These are phyloP conservation scores for Saxophila tyrrhenica DNA, from an alignment of 495 filamentous ascomycete genomes.

Conservation along the genomic window DNA sequence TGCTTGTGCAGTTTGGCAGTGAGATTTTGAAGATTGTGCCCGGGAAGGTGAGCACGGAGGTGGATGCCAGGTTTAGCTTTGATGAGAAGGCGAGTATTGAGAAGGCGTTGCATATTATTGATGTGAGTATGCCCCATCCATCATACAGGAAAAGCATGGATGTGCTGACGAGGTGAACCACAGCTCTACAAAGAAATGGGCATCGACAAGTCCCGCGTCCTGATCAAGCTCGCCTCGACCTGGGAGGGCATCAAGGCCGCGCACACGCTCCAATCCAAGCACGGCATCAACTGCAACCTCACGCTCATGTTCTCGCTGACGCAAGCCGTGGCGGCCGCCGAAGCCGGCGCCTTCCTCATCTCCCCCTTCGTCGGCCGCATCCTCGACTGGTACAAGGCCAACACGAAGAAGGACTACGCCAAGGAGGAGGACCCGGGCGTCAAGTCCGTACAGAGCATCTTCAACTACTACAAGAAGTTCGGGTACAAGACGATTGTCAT, in stretches of 20 bases:
- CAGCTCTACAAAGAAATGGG: slow-evolving; percentile 89
- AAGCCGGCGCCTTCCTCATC: slow-evolving; percentile 96
- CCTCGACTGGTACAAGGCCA: slow-evolving; percentile 98
- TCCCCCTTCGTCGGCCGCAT: slow-evolving; percentile 99
- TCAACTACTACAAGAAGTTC: slow-evolving; percentile 99
- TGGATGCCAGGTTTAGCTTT: slow-evolving; percentile 94
- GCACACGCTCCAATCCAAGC: slow-evolving; percentile 80
- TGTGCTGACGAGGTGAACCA: not conserved
- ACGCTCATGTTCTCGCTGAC: slow-evolving; percentile 96
- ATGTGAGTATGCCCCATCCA: slow-evolving; percentile 44
- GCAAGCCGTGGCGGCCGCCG: slow-evolving; percentile 92
- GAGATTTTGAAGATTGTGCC: slow-evolving; percentile 95
- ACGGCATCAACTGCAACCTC: slow-evolving; percentile 94
- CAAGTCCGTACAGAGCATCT: slow-evolving; percentile 88
- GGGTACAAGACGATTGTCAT: slow-evolving; percentile 99
- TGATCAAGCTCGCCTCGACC: slow-evolving; percentile 81
- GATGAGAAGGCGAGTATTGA: slow-evolving; percentile 82
- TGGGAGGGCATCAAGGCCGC: slow-evolving; percentile 99
- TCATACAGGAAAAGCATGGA: not conserved
- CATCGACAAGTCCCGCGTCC: slow-evolving; percentile 82
- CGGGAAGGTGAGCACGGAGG: slow-evolving; percentile 97
- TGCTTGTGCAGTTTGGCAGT: slow-evolving; percentile 95
- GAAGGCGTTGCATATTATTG: slow-evolving; percentile 95
- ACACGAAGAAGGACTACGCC: slow-evolving; percentile 83
- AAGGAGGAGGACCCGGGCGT: slow-evolving; percentile 91